Conservation (phyloP, 2,329 filamentous ascomycete species). For the Colletotrichum ledebouriae region DNA sequence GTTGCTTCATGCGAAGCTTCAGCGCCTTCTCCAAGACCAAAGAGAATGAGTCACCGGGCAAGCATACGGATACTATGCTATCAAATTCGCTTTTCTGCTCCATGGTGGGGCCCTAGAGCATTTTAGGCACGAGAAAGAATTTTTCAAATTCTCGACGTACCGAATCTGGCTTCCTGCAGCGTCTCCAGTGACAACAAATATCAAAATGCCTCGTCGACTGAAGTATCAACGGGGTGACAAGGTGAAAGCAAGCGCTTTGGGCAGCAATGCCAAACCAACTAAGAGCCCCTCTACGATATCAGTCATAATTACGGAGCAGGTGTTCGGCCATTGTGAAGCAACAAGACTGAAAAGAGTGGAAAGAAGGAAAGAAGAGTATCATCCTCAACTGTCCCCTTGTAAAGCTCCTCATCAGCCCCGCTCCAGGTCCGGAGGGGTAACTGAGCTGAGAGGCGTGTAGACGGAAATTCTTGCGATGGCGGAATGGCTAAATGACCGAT, state of each 20-base stretch:
- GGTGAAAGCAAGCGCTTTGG: constrained; percentile 22
- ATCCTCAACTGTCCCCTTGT: background rate
- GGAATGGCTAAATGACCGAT: background rate
- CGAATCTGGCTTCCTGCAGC: constrained; percentile 13
- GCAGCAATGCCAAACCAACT: constrained; percentile 20
- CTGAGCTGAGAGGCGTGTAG: background rate
- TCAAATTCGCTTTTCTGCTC: background rate
- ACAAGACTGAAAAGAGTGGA: background rate
- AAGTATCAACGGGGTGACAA: background rate
- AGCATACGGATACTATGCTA: background rate
- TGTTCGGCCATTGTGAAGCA: background rate
- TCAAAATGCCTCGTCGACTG: constrained; percentile 25
- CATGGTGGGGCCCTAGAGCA: background rate
- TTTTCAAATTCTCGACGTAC: background rate
- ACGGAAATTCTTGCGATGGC: background rate
- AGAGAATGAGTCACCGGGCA: constrained; percentile 18
- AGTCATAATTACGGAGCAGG: constrained; percentile 12
- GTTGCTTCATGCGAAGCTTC: constrained; percentile 4
- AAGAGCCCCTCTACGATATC: background rate
- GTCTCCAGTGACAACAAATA: background rate
- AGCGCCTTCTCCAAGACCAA: background rate
- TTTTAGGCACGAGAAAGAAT: background rate
- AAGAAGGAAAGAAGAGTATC: background rate
- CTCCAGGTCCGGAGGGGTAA: constrained; percentile 24
- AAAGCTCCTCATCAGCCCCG: constrained; percentile 2